Percentiles rank a stretch among this genome's conserved stretches.
These are phyloP conservation scores for Tulasnella calospora DNA, from an alignment of 768 basidiomycete genomes.

Conservation along the genomic window DNA sequence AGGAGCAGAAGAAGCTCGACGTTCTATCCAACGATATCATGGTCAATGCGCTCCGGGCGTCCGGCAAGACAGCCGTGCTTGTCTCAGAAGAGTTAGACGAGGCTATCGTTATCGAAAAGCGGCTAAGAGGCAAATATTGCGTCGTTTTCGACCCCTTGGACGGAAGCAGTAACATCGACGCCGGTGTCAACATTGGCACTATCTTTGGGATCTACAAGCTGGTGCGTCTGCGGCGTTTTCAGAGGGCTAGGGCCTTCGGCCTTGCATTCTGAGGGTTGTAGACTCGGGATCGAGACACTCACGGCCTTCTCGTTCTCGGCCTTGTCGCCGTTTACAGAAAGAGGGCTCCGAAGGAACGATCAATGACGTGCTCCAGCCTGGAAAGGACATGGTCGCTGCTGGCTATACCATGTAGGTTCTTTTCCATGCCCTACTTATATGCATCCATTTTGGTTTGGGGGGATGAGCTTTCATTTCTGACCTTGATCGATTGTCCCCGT, in stretches of 20 bases:
- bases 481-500: not conserved
- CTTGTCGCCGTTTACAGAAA: slow-evolving; percentile 43
- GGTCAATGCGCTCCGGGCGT: slow-evolving; percentile 92
- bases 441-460: not conserved
- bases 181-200: slow-evolving; percentile 95
- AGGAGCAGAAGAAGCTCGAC: slow-evolving; percentile 99
- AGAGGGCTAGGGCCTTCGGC: slow-evolving; percentile 2
- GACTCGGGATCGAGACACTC: slow-evolving; percentile 5
- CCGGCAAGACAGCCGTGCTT: slow-evolving; percentile 94
- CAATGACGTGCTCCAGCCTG: slow-evolving; percentile 86
- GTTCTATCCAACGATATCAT: slow-evolving; percentile 99
- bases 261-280: slow-evolving; percentile 4
- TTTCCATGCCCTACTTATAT: slow-evolving; percentile 12
- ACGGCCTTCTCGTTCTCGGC: slow-evolving; percentile 18
- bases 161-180: slow-evolving; percentile 94
- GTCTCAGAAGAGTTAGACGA: slow-evolving; percentile 95
- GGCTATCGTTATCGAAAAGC: slow-evolving; percentile 82
- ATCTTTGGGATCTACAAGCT: slow-evolving; percentile 96
- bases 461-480: not conserved
- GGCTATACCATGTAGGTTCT: slow-evolving; percentile 89
- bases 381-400: slow-evolving; percentile 94
- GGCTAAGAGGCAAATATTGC: slow-evolving; percentile 81
- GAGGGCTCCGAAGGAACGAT: slow-evolving; percentile 74
- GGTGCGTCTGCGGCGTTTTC: slow-evolving; percentile 46
- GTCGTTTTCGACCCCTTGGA: slow-evolving; percentile 98